Percentiles rank a stretch among this genome's conserved stretches.
Conservation (phyloP, 305 asterid genomes). For the Lippia alba region DNA sequence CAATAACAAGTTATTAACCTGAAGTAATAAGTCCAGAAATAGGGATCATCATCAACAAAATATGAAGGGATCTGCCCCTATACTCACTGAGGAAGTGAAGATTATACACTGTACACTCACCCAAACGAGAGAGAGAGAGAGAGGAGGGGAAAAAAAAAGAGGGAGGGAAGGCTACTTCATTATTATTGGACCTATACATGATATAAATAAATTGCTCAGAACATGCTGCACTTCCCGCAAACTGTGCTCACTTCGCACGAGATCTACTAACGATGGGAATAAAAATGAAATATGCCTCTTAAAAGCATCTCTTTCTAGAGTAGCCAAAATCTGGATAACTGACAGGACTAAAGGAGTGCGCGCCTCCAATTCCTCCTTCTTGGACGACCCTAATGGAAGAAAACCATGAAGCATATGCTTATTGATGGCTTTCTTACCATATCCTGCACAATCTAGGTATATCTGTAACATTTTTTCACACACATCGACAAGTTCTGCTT, state of each 20-base stretch:
- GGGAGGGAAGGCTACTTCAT: conserved; percentile 40
- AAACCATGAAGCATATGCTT: conserved; percentile 51
- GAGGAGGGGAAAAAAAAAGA: neutral
- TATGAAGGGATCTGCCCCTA: neutral
- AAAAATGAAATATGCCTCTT: conserved; percentile 60
- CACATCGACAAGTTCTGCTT: conserved; percentile 67
- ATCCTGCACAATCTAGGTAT: conserved; percentile 78
- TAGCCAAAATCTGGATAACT: conserved; percentile 65
- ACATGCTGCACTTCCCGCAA: conserved; percentile 82
- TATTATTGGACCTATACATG: conserved; percentile 79
- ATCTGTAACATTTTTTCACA: conserved; percentile 67
- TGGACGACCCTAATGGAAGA: conserved; percentile 88
- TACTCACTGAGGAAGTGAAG: neutral
- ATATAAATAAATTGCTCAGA: conserved; percentile 70
- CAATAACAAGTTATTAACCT: neutral
- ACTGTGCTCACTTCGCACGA: conserved; percentile 92
- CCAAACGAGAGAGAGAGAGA: conserved; percentile 13
- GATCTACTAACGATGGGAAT: conserved; percentile 81
- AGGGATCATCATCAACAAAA: neutral
- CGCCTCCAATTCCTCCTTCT: conserved; percentile 94
- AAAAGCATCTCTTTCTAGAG: conserved; percentile 60
- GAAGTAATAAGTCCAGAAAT: neutral
- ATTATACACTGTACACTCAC: conserved; percentile 2
- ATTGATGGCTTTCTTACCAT: conserved; percentile 39
- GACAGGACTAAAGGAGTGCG: conserved; percentile 73